Percentiles rank a stretch among this genome's conserved stretches.
Evolutionary conservation across 2,329 filamentous ascomycete species (phyloP).

Genomic region (Alternaria triticimaculans): DNA sequence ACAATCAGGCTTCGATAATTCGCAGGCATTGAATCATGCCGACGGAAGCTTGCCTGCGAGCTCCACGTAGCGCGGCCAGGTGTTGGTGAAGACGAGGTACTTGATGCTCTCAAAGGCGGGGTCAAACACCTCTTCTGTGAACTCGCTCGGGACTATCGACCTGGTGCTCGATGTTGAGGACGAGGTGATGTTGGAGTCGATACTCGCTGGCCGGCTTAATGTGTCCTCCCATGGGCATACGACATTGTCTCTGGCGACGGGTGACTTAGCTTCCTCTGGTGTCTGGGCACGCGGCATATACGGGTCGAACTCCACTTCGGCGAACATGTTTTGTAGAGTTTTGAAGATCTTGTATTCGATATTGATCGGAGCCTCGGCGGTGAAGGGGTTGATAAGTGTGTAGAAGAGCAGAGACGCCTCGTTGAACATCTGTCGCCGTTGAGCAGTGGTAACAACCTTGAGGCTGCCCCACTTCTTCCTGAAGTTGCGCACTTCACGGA

Average conservation of each 20-base stretch:
- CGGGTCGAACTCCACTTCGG: slow-evolving; percentile 45
- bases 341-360: slow-evolving; percentile 51
- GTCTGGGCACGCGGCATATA: slow-evolving; percentile 39
- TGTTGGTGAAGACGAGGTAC: slow-evolving; percentile 49
- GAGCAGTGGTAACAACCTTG: slow-evolving; percentile 35
- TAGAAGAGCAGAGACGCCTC: slow-evolving; percentile 49
- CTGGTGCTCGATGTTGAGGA: slow-evolving; percentile 31
- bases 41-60: slow-evolving; percentile 26
- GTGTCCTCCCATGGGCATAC: slow-evolving; percentile 49
- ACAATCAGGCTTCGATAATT: background rate
- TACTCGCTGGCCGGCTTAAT: slow-evolving; percentile 40
- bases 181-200: slow-evolving; percentile 34
- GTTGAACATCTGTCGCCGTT: slow-evolving; percentile 46
- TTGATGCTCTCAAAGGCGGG: slow-evolving; percentile 48
- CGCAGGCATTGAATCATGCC: background rate
- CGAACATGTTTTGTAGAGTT: slow-evolving; percentile 39
- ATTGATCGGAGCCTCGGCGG: slow-evolving; percentile 47
- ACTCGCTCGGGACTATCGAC: slow-evolving; percentile 44
- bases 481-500: slow-evolving; percentile 49
- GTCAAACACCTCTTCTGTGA: slow-evolving; percentile 44
- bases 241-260: slow-evolving; percentile 40
- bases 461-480: slow-evolving; percentile 43
- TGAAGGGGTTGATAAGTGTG: slow-evolving; percentile 48
- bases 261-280: slow-evolving; percentile 31
- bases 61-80: slow-evolving; percentile 47